Evolutionary conservation across 2,329 filamentous ascomycete genomes (phyloP).

Genomic region (Lasiodiplodia citricola): DNA sequence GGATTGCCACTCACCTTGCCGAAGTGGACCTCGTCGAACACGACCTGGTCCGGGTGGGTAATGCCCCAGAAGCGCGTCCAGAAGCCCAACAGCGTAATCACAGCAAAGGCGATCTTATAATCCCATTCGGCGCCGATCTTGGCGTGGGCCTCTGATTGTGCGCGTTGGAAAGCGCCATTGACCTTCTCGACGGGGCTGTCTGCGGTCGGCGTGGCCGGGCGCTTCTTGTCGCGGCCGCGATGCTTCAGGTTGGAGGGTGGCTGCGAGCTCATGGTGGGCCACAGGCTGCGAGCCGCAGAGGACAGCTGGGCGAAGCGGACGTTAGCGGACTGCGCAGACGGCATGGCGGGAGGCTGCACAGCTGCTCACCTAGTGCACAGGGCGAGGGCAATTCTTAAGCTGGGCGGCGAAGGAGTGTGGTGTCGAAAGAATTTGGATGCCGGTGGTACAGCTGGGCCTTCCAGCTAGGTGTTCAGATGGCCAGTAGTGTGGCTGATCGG

Average conservation of each 20-base stretch:
- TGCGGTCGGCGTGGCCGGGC: slow-evolving; percentile 43
- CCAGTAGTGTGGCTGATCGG: slow-evolving; percentile 13
- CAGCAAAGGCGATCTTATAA: slow-evolving; percentile 76
- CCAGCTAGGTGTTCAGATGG: slow-evolving; percentile 25
- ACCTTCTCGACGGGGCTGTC: slow-evolving; percentile 35
- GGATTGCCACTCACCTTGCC: slow-evolving; percentile 76
- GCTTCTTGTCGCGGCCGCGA: slow-evolving; percentile 46
- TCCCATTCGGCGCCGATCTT: slow-evolving; percentile 71
- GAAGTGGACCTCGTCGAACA: slow-evolving; percentile 99
- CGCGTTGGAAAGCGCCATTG: slow-evolving; percentile 37
- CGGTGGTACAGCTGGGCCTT: slow-evolving; percentile 20
- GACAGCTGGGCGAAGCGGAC: slow-evolving; percentile 34
- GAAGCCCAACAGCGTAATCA: slow-evolving; percentile 86
- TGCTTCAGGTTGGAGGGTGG: slow-evolving; percentile 37
- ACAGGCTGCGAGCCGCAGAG: slow-evolving; percentile 39
- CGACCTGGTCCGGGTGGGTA: slow-evolving; percentile 91
- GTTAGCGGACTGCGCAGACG: slow-evolving; percentile 15
- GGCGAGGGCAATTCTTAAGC: slow-evolving; percentile 20
- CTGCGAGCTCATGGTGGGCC: slow-evolving; percentile 26
- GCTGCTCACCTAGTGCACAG: slow-evolving; percentile 17
- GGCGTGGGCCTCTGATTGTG: slow-evolving; percentile 39
- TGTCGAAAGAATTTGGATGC: slow-evolving; percentile 24
- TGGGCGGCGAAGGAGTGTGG: slow-evolving; percentile 24
- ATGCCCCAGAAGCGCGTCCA: slow-evolving; percentile 95
- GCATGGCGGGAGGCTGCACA: slow-evolving; percentile 8